Evolutionary conservation across 371 early-diverging fungal genomes (phyloP), one percentile per base, ranked within the genome.

Genomic region (Mucor racemosus): DNA sequence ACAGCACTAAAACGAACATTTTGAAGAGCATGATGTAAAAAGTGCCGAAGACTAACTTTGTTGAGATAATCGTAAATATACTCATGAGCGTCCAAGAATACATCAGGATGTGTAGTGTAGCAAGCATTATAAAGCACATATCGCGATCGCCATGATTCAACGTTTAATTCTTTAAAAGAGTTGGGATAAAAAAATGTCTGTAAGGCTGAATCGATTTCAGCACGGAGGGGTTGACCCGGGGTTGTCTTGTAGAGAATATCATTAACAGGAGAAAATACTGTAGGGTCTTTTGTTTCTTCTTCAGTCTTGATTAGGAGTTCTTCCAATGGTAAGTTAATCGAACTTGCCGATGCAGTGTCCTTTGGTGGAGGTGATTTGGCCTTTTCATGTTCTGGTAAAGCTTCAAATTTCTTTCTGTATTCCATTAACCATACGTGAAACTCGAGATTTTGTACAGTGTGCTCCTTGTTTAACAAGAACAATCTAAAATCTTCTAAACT

Each of bases 381-480:
- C n/a, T 67, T 41, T 6, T 67, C 65, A 13, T 66, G 56, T 15
- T 67, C 58, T 19, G 71, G 58, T 0, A 74, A 41, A 5, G 41
- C 35, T 21, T 60, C 56, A 33, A 70, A 74, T 26, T 64, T 42
- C 19, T 41, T 46, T 21, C 71, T 48, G 55, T 74, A 74, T 11
- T 60, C 67, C 17, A 67, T 15, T 17, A 59, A 67, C 74, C 74
- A 74, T 40, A 46, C 56, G 21, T 70, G 67, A 34, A 74, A 74
- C 34, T 74, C 74, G 26, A 74, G 61, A 15, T 74, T 74, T 53
- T 74, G 67, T 3, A 53, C 60, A 10, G 71, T 55, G 35, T 71
- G 64, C 33, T 74, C 74, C 42, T 71, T 74, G 44, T 66, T 59
- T 41, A 64, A 33, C 14, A 74, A 36, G 21, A 46, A 74, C 39